Evolutionary conservation across 352 stramenopile species (phyloP).

Genomic region (Phytophthora ramorum): DNA sequence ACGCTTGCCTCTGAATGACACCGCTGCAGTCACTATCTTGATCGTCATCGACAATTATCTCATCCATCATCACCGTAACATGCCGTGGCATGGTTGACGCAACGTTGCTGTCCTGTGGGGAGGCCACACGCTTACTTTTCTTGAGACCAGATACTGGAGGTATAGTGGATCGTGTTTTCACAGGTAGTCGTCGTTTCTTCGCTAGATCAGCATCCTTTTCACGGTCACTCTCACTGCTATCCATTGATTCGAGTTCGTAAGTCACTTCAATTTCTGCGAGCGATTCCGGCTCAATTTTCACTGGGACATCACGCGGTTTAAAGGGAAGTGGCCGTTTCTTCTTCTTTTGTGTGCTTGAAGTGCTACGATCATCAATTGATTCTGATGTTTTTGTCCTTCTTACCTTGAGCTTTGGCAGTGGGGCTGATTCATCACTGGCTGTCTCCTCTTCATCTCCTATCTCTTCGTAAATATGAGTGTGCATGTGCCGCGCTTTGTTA

Average conservation of each 20-base stretch:
- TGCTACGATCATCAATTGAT: not conserved
- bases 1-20: not conserved
- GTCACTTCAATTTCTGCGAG: conserved; percentile 13
- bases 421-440: conserved; percentile 2
- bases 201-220: not conserved
- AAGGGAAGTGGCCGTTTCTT: conserved; percentile 17
- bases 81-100: conserved; percentile 16
- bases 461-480: conserved; percentile 31
- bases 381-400: conserved; percentile 11
- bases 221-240: conserved; percentile 8
- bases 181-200: conserved; percentile 13
- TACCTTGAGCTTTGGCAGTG: conserved; percentile 12
- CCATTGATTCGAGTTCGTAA: conserved; percentile 7
- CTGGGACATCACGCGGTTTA: not conserved
- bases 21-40: conserved; percentile 12
- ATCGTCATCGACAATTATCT: conserved; percentile 37
- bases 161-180: not conserved
- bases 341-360: not conserved
- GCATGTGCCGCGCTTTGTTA: conserved; percentile 35
- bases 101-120: conserved; percentile 10
- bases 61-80: conserved; percentile 27
- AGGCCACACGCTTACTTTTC: not conserved
- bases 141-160: not conserved
- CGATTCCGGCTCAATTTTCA: conserved; percentile 26
- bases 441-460: conserved; percentile 10